These are phyloP conservation scores for Eucalyptus tenuipes DNA, from an alignment of 345 rosid species.

Conservation along the genomic window DNA sequence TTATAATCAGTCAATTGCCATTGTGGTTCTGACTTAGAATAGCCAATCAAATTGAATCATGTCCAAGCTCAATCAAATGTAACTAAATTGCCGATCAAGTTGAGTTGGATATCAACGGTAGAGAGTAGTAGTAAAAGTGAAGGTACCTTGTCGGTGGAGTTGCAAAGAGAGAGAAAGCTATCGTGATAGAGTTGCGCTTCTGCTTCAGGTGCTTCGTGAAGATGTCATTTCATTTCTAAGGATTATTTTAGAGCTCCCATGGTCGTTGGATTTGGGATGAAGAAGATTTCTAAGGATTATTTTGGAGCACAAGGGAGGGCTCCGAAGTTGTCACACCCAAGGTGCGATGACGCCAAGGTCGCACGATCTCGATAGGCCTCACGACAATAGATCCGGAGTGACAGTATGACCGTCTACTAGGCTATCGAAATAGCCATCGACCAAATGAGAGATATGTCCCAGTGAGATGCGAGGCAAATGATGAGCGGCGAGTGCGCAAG, in stretches of 20 bases:
- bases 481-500: rapidly evolving
- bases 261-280: no score
- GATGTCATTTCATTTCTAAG: no score
- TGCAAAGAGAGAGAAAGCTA: background rate
- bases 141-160: background rate
- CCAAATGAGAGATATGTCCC: background rate
- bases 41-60: background rate
- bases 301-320: no score
- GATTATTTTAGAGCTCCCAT: rapidly evolving
- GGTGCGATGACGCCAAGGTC: background rate
- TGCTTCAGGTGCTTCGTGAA: no score
- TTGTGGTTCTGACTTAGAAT: no score
- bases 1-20: no score
- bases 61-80: background rate
- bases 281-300: no score
- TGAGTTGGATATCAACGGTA: background rate
- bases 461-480: background rate
- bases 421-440: background rate
- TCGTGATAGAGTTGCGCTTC: background rate
- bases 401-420: background rate
- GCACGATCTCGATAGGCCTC: rapidly evolving
- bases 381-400: rapidly evolving
- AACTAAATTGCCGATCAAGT: background rate
- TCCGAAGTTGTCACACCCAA: conserved; percentile 55
- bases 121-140: background rate